Evolutionary conservation across 2,329 filamentous ascomycete species (phyloP).

Genomic region (Talaromyces sp.): DNA sequence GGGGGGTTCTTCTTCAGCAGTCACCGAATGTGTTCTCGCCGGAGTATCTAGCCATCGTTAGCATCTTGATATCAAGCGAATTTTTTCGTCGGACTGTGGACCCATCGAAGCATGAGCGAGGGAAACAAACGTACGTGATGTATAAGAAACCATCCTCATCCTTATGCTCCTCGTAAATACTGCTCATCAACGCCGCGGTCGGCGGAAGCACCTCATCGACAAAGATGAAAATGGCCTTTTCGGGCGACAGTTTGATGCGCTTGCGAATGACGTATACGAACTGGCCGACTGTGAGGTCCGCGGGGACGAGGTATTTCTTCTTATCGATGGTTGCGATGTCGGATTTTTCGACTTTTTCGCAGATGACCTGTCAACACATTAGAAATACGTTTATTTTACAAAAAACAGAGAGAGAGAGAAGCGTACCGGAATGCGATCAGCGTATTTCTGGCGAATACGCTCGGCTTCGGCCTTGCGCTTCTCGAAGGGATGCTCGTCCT

Average conservation of each 20-base stretch:
- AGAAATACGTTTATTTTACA: too few relatives aligned
- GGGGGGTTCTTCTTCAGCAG: slow-evolving; percentile 18
- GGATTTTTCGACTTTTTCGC: slow-evolving; percentile 98
- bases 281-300: slow-evolving; percentile 96
- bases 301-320: slow-evolving; percentile 99
- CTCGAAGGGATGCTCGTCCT: slow-evolving; percentile 99
- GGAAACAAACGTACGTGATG: slow-evolving; percentile 71
- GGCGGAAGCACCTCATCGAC: slow-evolving; percentile 97
- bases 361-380: slow-evolving; percentile 74
- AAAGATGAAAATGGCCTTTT: slow-evolving; percentile 99
- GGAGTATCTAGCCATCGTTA: slow-evolving; percentile 63
- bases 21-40: slow-evolving; percentile 97
- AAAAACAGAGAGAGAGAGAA: slow-evolving; percentile 7
- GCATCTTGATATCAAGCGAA: slow-evolving; percentile 9
- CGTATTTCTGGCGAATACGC: slow-evolving; percentile 98
- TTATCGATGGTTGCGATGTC: slow-evolving; percentile 99
- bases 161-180: slow-evolving; percentile 99
- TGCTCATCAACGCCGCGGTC: slow-evolving; percentile 96
- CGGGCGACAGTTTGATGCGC: slow-evolving; percentile 97
- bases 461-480: slow-evolving; percentile 99
- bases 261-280: slow-evolving; percentile 99
- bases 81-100: too few relatives aligned
- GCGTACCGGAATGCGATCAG: slow-evolving; percentile 95
- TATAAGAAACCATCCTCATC: slow-evolving; percentile 86
- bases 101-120: too few relatives aligned